Evolutionary conservation across 2,329 filamentous ascomycete genomes (phyloP).

Genomic region (Fusarium paranaense): DNA sequence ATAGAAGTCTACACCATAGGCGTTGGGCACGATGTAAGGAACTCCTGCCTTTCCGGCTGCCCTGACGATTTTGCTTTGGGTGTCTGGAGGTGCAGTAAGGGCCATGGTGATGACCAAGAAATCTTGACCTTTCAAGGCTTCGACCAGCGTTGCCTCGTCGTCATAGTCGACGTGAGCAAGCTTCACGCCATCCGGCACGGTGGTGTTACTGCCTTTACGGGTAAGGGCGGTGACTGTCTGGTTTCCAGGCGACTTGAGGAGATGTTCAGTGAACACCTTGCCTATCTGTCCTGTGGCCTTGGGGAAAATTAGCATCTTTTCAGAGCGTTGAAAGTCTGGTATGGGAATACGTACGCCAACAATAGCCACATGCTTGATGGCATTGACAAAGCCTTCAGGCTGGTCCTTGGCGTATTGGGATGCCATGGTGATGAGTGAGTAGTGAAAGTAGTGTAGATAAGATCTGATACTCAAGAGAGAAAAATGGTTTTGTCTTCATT

Average conservation of each 20-base stretch:
- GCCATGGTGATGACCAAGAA: not conserved
- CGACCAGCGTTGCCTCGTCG: not conserved
- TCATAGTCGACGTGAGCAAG: not conserved
- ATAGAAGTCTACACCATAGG: not conserved
- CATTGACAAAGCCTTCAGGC: not conserved
- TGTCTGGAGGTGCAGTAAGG: not conserved
- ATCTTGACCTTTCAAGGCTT: not conserved
- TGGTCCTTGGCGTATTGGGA: not conserved
- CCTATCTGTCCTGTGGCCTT: not conserved
- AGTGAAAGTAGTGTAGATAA: not conserved
- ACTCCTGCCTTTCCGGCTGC: not conserved
- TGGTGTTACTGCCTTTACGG: not conserved
- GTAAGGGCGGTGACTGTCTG: not conserved
- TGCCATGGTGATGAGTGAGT: not conserved
- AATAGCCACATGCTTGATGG: not conserved
- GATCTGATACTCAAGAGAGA: not conserved
- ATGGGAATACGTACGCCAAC: not conserved
- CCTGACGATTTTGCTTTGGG: not conserved
- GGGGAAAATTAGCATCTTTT: not conserved
- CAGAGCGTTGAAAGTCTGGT: not conserved
- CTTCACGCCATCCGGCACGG: not conserved
- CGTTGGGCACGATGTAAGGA: not conserved
- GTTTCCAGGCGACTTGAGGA: not conserved
- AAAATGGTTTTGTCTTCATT: not conserved
- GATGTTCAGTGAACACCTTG: not conserved